phyloP scores from a whole-genome alignment of 1,139 yeast genomes.

The Zygosaccharomyces sapae region DNA sequence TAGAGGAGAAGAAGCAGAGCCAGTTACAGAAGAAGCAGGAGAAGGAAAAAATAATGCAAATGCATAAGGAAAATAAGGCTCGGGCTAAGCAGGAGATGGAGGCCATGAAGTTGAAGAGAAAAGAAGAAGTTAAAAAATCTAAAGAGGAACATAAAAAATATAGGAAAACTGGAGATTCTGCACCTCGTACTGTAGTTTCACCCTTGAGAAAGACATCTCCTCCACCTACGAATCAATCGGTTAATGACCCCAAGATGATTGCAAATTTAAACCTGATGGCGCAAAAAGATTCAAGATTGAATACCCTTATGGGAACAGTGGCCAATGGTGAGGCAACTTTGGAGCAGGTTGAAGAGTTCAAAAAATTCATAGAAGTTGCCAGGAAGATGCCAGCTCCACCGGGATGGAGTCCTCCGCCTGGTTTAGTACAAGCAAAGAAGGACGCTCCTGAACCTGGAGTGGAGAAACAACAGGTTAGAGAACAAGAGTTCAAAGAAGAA shows the following conservation, averaged over 20 bases:
- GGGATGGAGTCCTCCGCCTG: constrained; percentile 30
- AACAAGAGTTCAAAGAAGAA: constrained; percentile 8
- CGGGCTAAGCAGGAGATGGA: constrained; percentile 25
- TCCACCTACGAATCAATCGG: constrained; percentile 24
- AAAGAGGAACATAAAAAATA: constrained; percentile 21
- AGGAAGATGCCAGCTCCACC: constrained; percentile 63
- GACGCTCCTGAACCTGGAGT: constrained; percentile 1
- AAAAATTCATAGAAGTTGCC: constrained; percentile 73
- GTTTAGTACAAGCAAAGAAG: constrained; percentile 4
- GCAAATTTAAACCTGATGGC: constrained; percentile 80
- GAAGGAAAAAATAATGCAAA: constrained; percentile 23
- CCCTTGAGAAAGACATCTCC: constrained; percentile 12
- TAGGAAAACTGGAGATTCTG: constrained; percentile 13
- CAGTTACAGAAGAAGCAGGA: constrained; percentile 33
- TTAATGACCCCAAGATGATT: constrained; percentile 74
- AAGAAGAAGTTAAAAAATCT: constrained; percentile 21
- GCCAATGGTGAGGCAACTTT: constrained; percentile 75
- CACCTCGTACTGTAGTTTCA: constrained; percentile 5
- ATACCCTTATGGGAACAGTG: constrained; percentile 71
- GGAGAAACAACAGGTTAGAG: constrained; percentile 10
- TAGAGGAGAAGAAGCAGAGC: constrained; percentile 31
- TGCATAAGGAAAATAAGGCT: constrained; percentile 22
- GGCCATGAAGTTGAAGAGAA: constrained; percentile 20
- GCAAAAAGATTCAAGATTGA: constrained; percentile 60
- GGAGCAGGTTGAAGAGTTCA: constrained; percentile 70